A percentile compares a stretch with the other conserved stretches of the same genome.
These are phyloP conservation scores for Cyberlindnera veronae DNA, from an alignment of 805 yeast genomes.

Conservation along the genomic window DNA sequence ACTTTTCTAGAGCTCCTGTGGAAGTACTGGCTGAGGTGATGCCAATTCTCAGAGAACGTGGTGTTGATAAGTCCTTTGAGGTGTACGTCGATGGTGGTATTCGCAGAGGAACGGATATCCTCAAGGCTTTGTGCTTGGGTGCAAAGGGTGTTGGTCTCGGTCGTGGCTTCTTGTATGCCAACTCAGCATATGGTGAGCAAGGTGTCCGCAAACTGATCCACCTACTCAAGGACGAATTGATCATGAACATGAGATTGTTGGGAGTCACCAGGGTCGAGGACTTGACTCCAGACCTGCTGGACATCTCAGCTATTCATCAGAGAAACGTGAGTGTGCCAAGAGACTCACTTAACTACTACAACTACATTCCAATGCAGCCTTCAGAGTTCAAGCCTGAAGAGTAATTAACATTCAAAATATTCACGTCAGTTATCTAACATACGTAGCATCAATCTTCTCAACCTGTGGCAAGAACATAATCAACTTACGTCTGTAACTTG, in stretches of 20 bases:
- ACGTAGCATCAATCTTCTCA: conserved; percentile 89
- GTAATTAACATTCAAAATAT: neutral
- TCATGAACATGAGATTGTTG: conserved; percentile 73
- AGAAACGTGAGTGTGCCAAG: conserved; percentile 43
- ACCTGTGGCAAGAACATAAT: conserved; percentile 66
- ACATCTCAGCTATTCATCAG: conserved; percentile 42
- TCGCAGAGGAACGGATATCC: conserved; percentile 62
- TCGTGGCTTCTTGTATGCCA: conserved; percentile 62
- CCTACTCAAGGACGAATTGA: conserved; percentile 65
- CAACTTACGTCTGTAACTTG: conserved; percentile 82
- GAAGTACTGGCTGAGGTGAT: conserved; percentile 70
- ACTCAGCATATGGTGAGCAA: conserved; percentile 57
- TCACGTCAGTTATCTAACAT: too few relatives aligned
- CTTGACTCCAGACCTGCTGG: conserved; percentile 59
- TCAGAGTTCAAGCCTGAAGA: conserved; percentile 42
- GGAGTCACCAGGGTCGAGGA: conserved; percentile 66
- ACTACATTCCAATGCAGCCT: conserved; percentile 52
- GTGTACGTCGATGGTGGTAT: conserved; percentile 68
- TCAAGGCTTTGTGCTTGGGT: conserved; percentile 66
- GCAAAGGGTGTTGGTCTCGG: conserved; percentile 73
- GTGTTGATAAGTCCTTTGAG: conserved; percentile 48
- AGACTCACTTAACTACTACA: conserved; percentile 51
- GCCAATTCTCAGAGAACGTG: conserved; percentile 45
- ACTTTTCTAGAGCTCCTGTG: conserved; percentile 74
- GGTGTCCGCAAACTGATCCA: conserved; percentile 61